Base-by-base conservation (phyloP, 192 early-diverging fungal genomes). In the Rhizophagus clarus region DNA sequence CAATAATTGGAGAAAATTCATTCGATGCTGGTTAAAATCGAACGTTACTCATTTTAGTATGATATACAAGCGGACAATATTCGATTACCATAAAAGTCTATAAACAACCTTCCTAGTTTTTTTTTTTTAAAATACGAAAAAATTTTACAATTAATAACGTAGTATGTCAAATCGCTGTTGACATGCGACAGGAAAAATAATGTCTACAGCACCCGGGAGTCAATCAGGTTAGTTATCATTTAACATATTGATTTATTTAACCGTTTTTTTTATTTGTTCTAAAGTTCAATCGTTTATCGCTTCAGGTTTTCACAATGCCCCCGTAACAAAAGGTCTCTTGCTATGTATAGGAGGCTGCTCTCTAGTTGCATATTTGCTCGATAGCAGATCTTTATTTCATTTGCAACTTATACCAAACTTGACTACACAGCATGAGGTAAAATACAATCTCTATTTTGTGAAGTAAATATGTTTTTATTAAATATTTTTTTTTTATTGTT, bases 281-380 rank as follows among this genome's bases (percentile, higher is more conserved):
- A 56, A 56, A 17, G 51, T 22, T 22, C 51, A 22, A 22, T 6
- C 1, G 20, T 56, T 56, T 56, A 56, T 20, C 15, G 6, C 17
- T 63, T 26, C 80, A 89, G 91, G 91, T 42, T 91, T 93, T 75
- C 85, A 89, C 40, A 90, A 91, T 83, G 90, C 90, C 37, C 91
- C 89, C 20, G 84, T 87, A 26, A 90, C 88, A n/a, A 93, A 91
- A 78, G 74, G 82, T 12, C 75, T 91, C 29, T 64, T 89, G 8
- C 74, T 91, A 14, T 66, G 84, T 12, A 78, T 90, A 49, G 88
- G 89, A 12, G 81, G 79, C 7, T 86, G 84, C 22, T 87, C 90
- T 0, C 64, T 93, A 51, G 77, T 86, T 24, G 79, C 87, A 2
- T 83, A 85, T 7, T 79, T 91, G 10, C 77, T 91, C n/a, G 84